These are phyloP conservation scores for Stenogyne calaminthoides DNA, from an alignment of 305 asterid genomes.

Conservation along the genomic window DNA sequence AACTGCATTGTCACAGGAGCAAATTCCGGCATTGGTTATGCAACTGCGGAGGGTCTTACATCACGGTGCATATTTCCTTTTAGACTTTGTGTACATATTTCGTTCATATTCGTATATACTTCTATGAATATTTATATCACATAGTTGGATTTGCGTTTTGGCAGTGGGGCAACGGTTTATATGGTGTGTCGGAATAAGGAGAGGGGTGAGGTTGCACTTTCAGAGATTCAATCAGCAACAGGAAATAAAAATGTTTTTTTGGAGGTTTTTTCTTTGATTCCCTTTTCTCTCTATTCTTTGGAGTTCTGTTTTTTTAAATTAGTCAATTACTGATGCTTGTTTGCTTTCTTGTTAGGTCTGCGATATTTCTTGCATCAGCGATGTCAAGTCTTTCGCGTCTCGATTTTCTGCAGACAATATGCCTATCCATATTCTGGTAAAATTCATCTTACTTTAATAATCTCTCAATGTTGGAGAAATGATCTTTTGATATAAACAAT, in stretches of 20 bases:
- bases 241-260: slow-evolving; percentile 74
- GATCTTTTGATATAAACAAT: background rate
- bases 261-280: slow-evolving; percentile 53
- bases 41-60: slow-evolving; percentile 87
- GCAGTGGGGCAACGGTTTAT: slow-evolving; percentile 83
- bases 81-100: background rate
- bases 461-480: background rate
- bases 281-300: background rate
- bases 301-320: background rate
- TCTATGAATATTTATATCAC: background rate
- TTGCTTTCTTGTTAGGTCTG: slow-evolving; percentile 52
- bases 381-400: slow-evolving; percentile 72
- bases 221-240: slow-evolving; percentile 63
- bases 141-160: slow-evolving; percentile 17
- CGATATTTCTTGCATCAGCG: slow-evolving; percentile 69
- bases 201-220: slow-evolving; percentile 83
- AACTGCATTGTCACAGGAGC: slow-evolving; percentile 93
- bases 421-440: slow-evolving; percentile 86
- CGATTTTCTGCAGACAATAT: slow-evolving; percentile 62
- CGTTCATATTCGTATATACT: background rate
- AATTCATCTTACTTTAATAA: slow-evolving; percentile 13
- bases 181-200: slow-evolving; percentile 86
- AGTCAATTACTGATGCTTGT: background rate
- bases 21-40: slow-evolving; percentile 88
- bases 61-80: slow-evolving; percentile 51